These are phyloP conservation scores for Amanita pallidorosea DNA, from an alignment of 768 basidiomycete genomes.

Conservation along the genomic window DNA sequence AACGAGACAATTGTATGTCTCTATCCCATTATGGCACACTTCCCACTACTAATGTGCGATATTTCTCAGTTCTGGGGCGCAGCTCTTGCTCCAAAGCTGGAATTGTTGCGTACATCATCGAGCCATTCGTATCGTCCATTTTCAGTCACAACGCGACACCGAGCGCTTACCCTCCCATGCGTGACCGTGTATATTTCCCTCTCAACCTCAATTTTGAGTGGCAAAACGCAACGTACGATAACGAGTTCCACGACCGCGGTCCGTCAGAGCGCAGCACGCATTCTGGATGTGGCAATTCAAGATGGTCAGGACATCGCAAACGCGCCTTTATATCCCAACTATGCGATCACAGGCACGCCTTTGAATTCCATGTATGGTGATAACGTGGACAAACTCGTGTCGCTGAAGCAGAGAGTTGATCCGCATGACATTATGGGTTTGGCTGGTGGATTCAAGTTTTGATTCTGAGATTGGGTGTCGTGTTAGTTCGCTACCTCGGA, in stretches of 20 bases:
- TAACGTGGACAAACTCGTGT: slow-evolving; percentile 22
- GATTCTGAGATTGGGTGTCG: slow-evolving; percentile 1
- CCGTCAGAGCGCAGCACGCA: slow-evolving; percentile 20
- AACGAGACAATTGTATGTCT: slow-evolving; percentile 24
- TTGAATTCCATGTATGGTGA: slow-evolving; percentile 30
- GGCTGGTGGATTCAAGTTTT: slow-evolving; percentile 40
- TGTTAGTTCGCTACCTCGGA: not conserved
- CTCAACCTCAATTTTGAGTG: slow-evolving; percentile 17
- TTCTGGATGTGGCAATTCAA: slow-evolving; percentile 22
- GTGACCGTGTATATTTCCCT: slow-evolving; percentile 14
- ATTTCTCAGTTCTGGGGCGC: not conserved
- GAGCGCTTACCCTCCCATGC: slow-evolving; percentile 3
- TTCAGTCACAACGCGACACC: not conserved
- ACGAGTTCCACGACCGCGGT: slow-evolving; percentile 22
- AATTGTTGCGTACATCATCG: not conserved
- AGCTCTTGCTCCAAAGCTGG: not conserved
- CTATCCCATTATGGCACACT: too few relatives aligned
- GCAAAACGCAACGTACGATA: slow-evolving; percentile 10
- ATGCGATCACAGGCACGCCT: slow-evolving; percentile 34
- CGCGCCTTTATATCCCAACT: slow-evolving; percentile 22
- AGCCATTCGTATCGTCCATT: not conserved
- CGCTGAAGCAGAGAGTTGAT: slow-evolving; percentile 29
- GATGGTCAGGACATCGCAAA: slow-evolving; percentile 26
- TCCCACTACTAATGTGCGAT: too few relatives aligned
- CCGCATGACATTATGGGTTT: slow-evolving; percentile 40